Base-by-base conservation (phyloP, 2,329 filamentous ascomycete species). In the Epichloe scottii region DNA sequence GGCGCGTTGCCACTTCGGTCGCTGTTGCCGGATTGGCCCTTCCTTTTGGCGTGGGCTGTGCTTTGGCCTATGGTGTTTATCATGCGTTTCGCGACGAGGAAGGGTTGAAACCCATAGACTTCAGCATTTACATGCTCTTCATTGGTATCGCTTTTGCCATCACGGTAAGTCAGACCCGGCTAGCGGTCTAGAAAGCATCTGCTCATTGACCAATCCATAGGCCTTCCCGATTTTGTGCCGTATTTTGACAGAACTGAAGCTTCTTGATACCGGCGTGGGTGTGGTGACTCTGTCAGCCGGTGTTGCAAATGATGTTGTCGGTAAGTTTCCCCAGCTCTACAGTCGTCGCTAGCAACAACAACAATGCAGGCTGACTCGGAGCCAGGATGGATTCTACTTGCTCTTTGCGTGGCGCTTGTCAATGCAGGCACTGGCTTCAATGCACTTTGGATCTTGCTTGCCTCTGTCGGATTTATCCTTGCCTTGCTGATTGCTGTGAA, bases 101-200 rank as follows among this genome's bases (percentile, higher is more conserved):
- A 3, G 65, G 66, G 40, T 59, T 68, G 21, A 56, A 66, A 15
- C 61, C 66, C 37, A 72, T 78, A 53, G 60, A 65, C 19, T 80
- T 80, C 53, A 73, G 72, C 46, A 69, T 75, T 11, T 80, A 89
- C 46, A 73, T 73, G 54, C 68, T 78, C 30, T 97, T 97, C 63
- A 87, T 96, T 56, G 91, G 90, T 66, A 90, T 95, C 49, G 91
- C 91, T 0, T 84, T 96, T 67, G 87, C 89, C 30, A 97, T 97
- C 59, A 96, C 91, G 1, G 62, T 63, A 47, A 14, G 59, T 49
- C n/a, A 30, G 30, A 17, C 21, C 5, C 15, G 39, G 10, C 39
- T 11, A 6, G 14, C n/a, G 15, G 2, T 37, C 23, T 2, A 2
- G 3, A 23, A 21, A 42, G 21, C 2, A 45, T 19, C 15, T 8